Evolutionary conservation across 2,329 filamentous ascomycete genomes (phyloP), one percentile per base, ranked within the genome.

Genomic region (Alternaria gansuensis): DNA sequence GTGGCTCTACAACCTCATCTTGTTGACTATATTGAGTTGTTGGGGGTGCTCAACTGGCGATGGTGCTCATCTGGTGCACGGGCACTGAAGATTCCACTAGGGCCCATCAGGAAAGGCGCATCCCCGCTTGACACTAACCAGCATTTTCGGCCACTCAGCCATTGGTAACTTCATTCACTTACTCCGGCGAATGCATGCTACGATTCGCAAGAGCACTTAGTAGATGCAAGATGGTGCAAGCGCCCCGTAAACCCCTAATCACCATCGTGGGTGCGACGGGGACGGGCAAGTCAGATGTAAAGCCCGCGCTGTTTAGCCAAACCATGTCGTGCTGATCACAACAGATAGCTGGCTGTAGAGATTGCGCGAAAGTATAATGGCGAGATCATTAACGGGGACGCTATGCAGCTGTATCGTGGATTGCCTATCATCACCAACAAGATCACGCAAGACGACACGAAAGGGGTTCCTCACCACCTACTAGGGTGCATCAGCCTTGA

Each of bases 371-470:
- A 85, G 23, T 93, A 93, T 78, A 89, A 95, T 77, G 95, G 96
- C 73, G 95, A 99, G 78, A 86, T 99, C 51, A 93, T 99, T 80
- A 99, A 99, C 75, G 92, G 92, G 45, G 95, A 99, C 82, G 95
- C 95, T 37, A 97, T 99, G 93, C 95, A 99, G 76, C 88, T 99
- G 80, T 99, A 99, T 77, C 85, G 86, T 52, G 95, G 95, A 3
- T 82, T 99, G 41, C 93, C 95, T 5, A 89, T 98, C 64, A 94
- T 98, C 68, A 99, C 95, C 26, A 99, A 99, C 77, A 96, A 98
- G 75, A 90, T 98, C 58, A 87, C 91, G 0, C 51, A 74, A 0
- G 83, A 87, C 21, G 94, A 98, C 75, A 88, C 88, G 70, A 85
- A 89, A 60, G 91, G 90, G 9, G 83, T 99, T 10, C 90, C 90